phyloP scores from a whole-genome alignment of 192 early-diverging fungal species.

The Linnemannia schmuckeri region DNA sequence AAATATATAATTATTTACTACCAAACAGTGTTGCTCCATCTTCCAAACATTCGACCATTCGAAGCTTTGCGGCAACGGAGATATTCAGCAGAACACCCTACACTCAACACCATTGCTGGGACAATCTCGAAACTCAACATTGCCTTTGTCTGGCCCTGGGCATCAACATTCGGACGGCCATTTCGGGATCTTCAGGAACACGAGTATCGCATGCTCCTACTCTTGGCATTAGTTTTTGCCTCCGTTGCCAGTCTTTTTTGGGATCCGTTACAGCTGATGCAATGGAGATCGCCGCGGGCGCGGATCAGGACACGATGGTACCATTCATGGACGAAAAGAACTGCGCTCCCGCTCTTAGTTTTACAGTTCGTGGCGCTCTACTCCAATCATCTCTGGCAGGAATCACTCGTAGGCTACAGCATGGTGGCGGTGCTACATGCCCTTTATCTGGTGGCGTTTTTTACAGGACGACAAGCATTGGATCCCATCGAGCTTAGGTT shows the following conservation, averaged over 20 bases:
- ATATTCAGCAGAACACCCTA: background rate
- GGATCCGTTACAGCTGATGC: constrained; percentile 22
- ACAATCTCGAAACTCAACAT: constrained; percentile 5
- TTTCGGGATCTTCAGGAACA: background rate
- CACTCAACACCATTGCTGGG: background rate
- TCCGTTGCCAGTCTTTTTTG: constrained; percentile 26
- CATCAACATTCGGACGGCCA: constrained; percentile 7
- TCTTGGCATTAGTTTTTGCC: background rate
- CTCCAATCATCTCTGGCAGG: background rate
- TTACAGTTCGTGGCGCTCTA: constrained; percentile 5
- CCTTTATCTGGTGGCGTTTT: background rate
- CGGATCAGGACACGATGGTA: constrained; percentile 21
- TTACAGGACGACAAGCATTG: constrained; percentile 4
- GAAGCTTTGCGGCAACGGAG: background rate
- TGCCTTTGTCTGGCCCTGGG: constrained; percentile 4
- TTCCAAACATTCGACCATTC: constrained; percentile 1
- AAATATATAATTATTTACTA: background rate
- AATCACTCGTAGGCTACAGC: background rate
- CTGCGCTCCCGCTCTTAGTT: background rate
- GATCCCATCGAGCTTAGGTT: constrained; percentile 27
- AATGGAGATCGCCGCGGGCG: constrained; percentile 15
- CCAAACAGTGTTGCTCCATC: background rate
- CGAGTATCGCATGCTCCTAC: background rate
- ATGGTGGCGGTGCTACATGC: background rate
- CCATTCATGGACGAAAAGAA: constrained; percentile 6